A percentile compares a stretch with the other conserved stretches of the same genome.
Evolutionary conservation across 331 rosid species (phyloP).

Genomic region (Pyrus hybrid): DNA sequence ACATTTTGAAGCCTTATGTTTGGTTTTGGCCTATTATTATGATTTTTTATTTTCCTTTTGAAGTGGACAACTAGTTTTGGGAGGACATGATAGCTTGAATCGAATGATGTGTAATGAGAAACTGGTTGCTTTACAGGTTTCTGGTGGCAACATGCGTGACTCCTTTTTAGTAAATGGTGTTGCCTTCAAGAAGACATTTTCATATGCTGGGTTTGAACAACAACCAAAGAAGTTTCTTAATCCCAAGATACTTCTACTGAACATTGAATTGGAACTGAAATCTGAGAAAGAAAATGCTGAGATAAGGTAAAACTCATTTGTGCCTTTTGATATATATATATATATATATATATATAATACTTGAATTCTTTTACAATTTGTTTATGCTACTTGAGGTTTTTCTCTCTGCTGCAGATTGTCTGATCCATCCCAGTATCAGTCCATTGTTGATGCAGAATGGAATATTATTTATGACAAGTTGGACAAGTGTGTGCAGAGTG

Average conservation of each 20-base stretch:
- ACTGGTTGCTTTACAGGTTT: conserved; percentile 62
- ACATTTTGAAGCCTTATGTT: too few species aligned
- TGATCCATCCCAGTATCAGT: conserved; percentile 93
- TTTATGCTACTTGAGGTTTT: not conserved
- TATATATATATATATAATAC: not conserved
- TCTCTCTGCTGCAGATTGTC: conserved; percentile 57
- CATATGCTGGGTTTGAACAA: conserved; percentile 99
- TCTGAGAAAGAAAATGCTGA: conserved; percentile 99
- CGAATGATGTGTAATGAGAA: not conserved
- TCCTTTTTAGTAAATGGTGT: conserved; percentile 97
- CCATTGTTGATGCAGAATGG: conserved; percentile 99
- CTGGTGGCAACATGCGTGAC: conserved; percentile 96
- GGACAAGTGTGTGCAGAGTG: conserved; percentile 91
- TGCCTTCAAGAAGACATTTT: conserved; percentile 97
- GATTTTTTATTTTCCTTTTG: too few species aligned
- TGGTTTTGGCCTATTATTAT: too few species aligned
- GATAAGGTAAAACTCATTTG: conserved; percentile 53
- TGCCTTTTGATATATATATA: not conserved
- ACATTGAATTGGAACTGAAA: conserved; percentile 90
- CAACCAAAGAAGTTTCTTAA: conserved; percentile 87
- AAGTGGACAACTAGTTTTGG: not conserved
- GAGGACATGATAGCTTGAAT: not conserved
- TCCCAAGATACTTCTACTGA: conserved; percentile 75
- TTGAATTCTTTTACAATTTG: not conserved
- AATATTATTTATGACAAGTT: conserved; percentile 94